Evolutionary conservation across 169 alveolate species (phyloP).

Genomic region (Miamiensis avidus): DNA sequence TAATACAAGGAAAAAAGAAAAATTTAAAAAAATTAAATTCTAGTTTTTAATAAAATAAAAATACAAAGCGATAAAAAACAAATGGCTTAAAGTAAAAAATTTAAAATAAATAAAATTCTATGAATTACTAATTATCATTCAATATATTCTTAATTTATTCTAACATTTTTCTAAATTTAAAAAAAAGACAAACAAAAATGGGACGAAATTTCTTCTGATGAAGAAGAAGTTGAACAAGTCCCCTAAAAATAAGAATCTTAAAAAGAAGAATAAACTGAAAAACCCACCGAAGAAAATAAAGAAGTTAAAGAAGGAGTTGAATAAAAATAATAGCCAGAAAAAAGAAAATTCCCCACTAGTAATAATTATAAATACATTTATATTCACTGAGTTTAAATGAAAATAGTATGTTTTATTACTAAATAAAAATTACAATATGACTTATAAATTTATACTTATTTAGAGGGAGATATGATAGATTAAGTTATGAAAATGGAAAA

Average conservation of each 20-base stretch:
- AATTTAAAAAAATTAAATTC: too few relatives aligned
- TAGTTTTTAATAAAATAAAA: too few relatives aligned
- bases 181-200: background rate
- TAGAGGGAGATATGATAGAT: conserved; percentile 20
- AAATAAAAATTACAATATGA: too few relatives aligned
- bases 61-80: too few relatives aligned
- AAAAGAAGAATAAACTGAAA: background rate
- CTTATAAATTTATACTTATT: too few relatives aligned
- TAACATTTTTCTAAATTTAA: background rate
- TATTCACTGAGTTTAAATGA: too few relatives aligned
- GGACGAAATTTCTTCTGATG: background rate
- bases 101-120: too few relatives aligned
- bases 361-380: background rate
- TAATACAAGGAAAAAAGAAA: too few relatives aligned
- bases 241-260: background rate
- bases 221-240: background rate
- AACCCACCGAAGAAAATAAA: background rate
- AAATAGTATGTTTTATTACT: too few relatives aligned
- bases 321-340: background rate
- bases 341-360: background rate
- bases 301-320: background rate
- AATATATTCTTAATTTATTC: too few relatives aligned
- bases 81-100: too few relatives aligned
- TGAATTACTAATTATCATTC: too few relatives aligned
- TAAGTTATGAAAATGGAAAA: background rate